These are phyloP conservation scores for Dalbergia oliveri DNA, from an alignment of 306 rosid genomes.

Conservation along the genomic window DNA sequence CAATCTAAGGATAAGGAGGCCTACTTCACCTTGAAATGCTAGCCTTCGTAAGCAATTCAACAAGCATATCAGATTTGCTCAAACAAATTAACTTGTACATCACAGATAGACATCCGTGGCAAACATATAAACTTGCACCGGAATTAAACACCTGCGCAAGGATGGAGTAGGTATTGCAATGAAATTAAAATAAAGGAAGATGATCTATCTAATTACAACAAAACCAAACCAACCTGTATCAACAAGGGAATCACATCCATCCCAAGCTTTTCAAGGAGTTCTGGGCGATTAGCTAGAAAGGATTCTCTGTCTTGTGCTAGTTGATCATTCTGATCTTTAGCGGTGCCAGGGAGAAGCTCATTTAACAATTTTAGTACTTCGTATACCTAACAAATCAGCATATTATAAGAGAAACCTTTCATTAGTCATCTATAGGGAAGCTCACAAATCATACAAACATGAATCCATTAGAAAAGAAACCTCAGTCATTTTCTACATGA, in stretches of 20 bases:
- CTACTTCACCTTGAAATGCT: slow-evolving; percentile 85
- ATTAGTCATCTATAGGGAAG: slow-evolving; percentile 10
- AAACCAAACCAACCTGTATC: slow-evolving; percentile 75
- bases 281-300: slow-evolving; percentile 65
- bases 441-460: slow-evolving; percentile 23
- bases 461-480: slow-evolving; percentile 14
- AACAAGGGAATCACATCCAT: slow-evolving; percentile 79
- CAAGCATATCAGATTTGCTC: slow-evolving; percentile 82
- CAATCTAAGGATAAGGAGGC: slow-evolving; percentile 32
- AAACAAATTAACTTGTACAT: slow-evolving; percentile 77
- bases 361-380: slow-evolving; percentile 89
- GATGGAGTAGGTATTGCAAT: slow-evolving; percentile 41
- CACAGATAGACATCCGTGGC: slow-evolving; percentile 83
- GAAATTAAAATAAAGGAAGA: slow-evolving; percentile 25
- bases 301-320: slow-evolving; percentile 65
- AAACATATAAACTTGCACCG: slow-evolving; percentile 88
- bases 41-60: slow-evolving; percentile 72
- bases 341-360: slow-evolving; percentile 80
- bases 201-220: slow-evolving; percentile 31
- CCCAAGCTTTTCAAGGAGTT: slow-evolving; percentile 79
- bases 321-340: slow-evolving; percentile 68
- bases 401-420: slow-evolving; percentile 18
- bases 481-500: slow-evolving; percentile 17
- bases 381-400: slow-evolving; percentile 62
- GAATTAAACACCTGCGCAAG: slow-evolving; percentile 82